phyloP scores from a whole-genome alignment of 2,329 filamentous ascomycete genomes.

The Ophiostoma quercus region DNA sequence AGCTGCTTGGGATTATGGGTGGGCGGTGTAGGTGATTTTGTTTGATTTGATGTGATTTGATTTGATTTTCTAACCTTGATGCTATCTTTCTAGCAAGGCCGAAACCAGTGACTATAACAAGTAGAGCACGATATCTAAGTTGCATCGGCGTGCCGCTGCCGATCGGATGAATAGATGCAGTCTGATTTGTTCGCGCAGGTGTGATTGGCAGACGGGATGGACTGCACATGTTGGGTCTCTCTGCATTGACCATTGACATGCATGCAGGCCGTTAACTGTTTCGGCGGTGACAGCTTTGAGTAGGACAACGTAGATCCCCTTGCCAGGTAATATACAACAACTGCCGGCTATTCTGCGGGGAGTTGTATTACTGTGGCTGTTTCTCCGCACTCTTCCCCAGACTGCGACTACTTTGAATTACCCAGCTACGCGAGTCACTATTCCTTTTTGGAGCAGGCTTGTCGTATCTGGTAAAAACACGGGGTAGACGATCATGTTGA shows the following conservation, averaged over 20 bases:
- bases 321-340: not conserved
- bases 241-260: not conserved
- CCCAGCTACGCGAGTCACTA: not conserved
- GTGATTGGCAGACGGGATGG: not conserved
- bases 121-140: too few relatives aligned
- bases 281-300: too few relatives aligned
- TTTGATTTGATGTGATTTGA: too few relatives aligned
- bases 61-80: too few relatives aligned
- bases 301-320: not conserved
- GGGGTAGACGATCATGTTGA: not conserved
- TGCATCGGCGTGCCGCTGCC: slow-evolving; percentile 5
- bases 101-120: too few relatives aligned
- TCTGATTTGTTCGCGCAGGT: slow-evolving; percentile 27
- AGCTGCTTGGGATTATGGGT: not conserved
- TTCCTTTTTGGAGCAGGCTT: not conserved
- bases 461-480: not conserved
- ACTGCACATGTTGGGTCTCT: not conserved
- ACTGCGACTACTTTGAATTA: not conserved
- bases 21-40: not conserved
- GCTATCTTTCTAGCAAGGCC: too few relatives aligned
- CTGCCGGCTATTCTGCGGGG: slow-evolving; percentile 5
- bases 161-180: slow-evolving; percentile 21
- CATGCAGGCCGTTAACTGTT: too few relatives aligned
- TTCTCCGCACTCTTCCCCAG: slow-evolving; percentile 4
- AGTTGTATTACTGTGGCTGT: not conserved